phyloP scores from a whole-genome alignment of 345 rosid genomes.

The Citrus maxima region DNA sequence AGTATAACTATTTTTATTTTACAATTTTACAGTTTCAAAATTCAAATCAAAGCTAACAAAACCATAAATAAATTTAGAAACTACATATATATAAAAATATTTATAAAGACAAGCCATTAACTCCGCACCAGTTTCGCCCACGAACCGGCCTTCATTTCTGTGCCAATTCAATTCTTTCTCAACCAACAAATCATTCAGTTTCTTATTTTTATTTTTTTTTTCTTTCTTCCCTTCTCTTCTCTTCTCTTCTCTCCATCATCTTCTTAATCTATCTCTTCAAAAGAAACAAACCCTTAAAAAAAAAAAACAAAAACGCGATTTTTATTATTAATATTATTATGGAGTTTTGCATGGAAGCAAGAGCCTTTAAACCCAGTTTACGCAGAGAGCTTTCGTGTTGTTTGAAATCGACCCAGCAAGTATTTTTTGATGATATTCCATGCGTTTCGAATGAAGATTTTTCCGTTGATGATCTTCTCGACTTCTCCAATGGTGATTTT shows the following conservation, averaged over 20 bases:
- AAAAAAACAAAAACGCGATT: background rate
- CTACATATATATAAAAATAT: background rate
- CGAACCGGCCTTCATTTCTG: constrained; percentile 37
- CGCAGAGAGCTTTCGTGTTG: constrained; percentile 33
- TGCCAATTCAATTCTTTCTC: constrained; percentile 22
- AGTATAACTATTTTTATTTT: too few species aligned
- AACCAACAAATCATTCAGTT: background rate
- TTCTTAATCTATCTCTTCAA: background rate
- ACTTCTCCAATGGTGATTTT: constrained; percentile 49
- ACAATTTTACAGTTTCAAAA: background rate
- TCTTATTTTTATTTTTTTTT: background rate
- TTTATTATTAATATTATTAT: background rate
- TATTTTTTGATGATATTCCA: constrained; percentile 32
- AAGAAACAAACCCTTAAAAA: background rate
- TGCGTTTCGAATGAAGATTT: constrained; percentile 43
- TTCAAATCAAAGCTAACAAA: background rate
- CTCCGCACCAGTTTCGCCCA: constrained; percentile 43
- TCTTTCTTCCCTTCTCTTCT: background rate
- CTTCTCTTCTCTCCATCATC: background rate
- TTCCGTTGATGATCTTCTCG: constrained; percentile 67
- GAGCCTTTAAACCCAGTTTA: constrained; percentile 57
- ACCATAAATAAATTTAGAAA: background rate
- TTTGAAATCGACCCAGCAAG: constrained; percentile 29
- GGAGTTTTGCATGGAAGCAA: constrained; percentile 57
- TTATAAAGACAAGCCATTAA: constrained; percentile 35